Evolutionary conservation across 768 basidiomycete genomes (phyloP).

Genomic region (Boletus rufocinnamomeus): DNA sequence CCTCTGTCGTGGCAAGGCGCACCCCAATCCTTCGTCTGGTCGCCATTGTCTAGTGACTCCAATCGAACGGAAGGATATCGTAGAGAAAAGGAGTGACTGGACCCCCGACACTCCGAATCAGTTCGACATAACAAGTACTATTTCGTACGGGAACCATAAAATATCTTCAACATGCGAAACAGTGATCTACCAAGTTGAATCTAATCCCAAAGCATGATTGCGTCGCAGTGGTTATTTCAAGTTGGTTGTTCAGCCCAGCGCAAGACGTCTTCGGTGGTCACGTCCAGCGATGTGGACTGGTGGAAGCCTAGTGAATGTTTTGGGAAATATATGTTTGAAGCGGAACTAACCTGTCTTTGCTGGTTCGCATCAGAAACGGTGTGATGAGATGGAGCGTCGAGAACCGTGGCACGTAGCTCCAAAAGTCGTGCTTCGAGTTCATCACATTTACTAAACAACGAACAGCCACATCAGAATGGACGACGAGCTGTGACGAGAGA

Average conservation of each 20-base stretch:
- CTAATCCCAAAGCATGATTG: background rate
- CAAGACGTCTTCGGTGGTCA: slow-evolving; percentile 44
- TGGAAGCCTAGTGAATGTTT: background rate
- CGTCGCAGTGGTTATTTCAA: slow-evolving; percentile 10
- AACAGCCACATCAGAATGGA: slow-evolving; percentile 10
- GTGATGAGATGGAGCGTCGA: slow-evolving; percentile 15
- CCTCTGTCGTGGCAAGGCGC: slow-evolving; percentile 74
- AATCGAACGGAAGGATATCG: background rate
- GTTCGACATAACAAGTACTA: background rate
- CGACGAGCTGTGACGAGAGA: background rate
- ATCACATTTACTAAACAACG: slow-evolving; percentile 63
- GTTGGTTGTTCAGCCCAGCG: slow-evolving; percentile 58
- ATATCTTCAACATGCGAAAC: background rate
- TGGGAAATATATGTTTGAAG: background rate
- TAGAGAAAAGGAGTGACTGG: background rate
- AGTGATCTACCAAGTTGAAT: background rate
- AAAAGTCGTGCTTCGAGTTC: slow-evolving; percentile 62
- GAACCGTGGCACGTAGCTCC: slow-evolving; percentile 44
- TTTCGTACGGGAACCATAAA: background rate
- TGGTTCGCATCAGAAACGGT: slow-evolving; percentile 1
- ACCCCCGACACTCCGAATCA: slow-evolving; percentile 23
- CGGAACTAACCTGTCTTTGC: slow-evolving; percentile 21
- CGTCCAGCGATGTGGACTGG: slow-evolving; percentile 13
- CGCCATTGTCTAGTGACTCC: slow-evolving; percentile 48
- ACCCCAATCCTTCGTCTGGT: slow-evolving; percentile 77